A percentile compares a stretch with the other conserved stretches of the same genome.
These are phyloP conservation scores for Aspergillus baeticus DNA, from an alignment of 495 filamentous ascomycete genomes.

Conservation along the genomic window DNA sequence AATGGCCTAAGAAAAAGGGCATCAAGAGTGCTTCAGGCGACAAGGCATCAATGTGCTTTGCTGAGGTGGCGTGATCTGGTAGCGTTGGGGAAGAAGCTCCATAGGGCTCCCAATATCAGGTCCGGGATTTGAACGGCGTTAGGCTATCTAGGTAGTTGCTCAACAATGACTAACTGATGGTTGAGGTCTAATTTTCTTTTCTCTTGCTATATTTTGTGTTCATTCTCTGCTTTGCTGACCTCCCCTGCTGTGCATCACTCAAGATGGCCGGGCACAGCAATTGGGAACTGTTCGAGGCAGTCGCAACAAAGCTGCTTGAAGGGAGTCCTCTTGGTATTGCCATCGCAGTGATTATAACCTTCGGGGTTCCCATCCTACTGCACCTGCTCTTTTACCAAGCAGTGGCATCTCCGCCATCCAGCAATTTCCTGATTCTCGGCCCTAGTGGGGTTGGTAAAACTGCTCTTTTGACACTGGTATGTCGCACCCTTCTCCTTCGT, in stretches of 20 bases:
- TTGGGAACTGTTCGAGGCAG: conserved; percentile 35
- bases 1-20: conserved; percentile 4
- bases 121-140: not conserved
- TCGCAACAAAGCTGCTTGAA: conserved; percentile 43
- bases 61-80: conserved; percentile 14
- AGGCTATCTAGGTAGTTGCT: not conserved
- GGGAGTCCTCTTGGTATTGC: conserved; percentile 52
- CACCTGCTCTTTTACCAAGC: conserved; percentile 72
- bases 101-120: not conserved
- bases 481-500: conserved; percentile 9
- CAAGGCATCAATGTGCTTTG: not conserved
- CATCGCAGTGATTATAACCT: conserved; percentile 64
- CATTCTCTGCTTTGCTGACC: not conserved
- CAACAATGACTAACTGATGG: not conserved
- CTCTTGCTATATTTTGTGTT: not conserved
- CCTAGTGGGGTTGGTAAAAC: conserved; percentile 89
- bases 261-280: conserved; percentile 26
- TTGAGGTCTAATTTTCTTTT: not conserved
- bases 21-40: not conserved
- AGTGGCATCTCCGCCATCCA: conserved; percentile 63
- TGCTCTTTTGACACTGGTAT: conserved; percentile 74
- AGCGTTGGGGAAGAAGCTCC: conserved; percentile 3
- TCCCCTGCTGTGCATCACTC: not conserved
- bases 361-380: conserved; percentile 73
- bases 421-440: conserved; percentile 82